Percentiles rank a stretch among this genome's conserved stretches.
These are phyloP conservation scores for Psilocybe tampanensis DNA, from an alignment of 768 basidiomycete genomes.

Conservation along the genomic window DNA sequence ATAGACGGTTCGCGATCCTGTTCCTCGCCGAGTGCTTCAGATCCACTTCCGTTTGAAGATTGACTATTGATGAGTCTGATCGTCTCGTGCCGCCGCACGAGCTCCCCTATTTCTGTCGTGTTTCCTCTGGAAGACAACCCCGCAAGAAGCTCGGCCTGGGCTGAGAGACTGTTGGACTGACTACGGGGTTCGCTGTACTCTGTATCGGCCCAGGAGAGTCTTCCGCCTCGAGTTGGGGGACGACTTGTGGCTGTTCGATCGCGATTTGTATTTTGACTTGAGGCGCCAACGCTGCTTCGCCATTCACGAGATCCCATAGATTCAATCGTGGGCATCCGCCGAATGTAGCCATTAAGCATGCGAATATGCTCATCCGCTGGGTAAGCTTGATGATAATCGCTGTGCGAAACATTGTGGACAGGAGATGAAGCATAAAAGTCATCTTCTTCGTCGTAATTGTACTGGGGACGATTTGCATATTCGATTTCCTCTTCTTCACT, in stretches of 20 bases:
- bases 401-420: slow-evolving; percentile 27
- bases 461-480: slow-evolving; percentile 18
- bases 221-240: slow-evolving; percentile 40
- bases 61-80: slow-evolving; percentile 22
- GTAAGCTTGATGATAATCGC: slow-evolving; percentile 36
- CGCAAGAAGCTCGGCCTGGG: slow-evolving; percentile 32
- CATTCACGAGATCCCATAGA: slow-evolving; percentile 69
- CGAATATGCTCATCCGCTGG: slow-evolving; percentile 54
- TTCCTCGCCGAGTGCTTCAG: slow-evolving; percentile 14
- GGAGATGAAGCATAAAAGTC: slow-evolving; percentile 26
- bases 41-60: slow-evolving; percentile 12
- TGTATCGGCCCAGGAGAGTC: slow-evolving; percentile 29
- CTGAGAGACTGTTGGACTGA: slow-evolving; percentile 34
- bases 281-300: slow-evolving; percentile 29
- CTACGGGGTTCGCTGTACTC: slow-evolving; percentile 36
- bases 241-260: slow-evolving; percentile 29
- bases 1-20: slow-evolving; percentile 10
- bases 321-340: slow-evolving; percentile 83
- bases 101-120: slow-evolving; percentile 27
- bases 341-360: slow-evolving; percentile 64
- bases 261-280: slow-evolving; percentile 21
- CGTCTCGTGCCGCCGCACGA: slow-evolving; percentile 33
- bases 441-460: slow-evolving; percentile 27
- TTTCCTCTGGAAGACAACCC: slow-evolving; percentile 19
- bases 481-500: slow-evolving; percentile 15